Conservation (phyloP, 2,329 filamentous ascomycete genomes). For the Lasiodiplodia gonubiensis region DNA sequence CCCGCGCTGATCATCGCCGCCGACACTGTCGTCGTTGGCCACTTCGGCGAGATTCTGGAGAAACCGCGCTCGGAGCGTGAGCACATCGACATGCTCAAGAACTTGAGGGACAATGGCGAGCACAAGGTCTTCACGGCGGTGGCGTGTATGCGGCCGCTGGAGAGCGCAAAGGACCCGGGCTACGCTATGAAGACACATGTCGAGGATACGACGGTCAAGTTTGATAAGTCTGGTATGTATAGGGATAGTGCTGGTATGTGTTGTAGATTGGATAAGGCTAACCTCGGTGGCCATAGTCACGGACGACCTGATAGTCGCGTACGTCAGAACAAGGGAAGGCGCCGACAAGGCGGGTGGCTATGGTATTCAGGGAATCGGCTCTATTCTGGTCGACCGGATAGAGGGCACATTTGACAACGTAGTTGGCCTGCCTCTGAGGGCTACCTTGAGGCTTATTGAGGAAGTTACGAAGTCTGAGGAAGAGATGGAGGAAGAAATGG, state of each 20-base stretch:
- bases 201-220: slow-evolving; percentile 91
- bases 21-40: slow-evolving; percentile 85
- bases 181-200: slow-evolving; percentile 82
- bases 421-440: slow-evolving; percentile 82
- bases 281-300: slow-evolving; percentile 52
- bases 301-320: slow-evolving; percentile 82
- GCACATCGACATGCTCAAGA: slow-evolving; percentile 82
- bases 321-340: slow-evolving; percentile 85
- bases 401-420: slow-evolving; percentile 94
- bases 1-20: slow-evolving; percentile 86
- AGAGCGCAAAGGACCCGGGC: slow-evolving; percentile 80
- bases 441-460: slow-evolving; percentile 81
- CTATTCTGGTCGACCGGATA: slow-evolving; percentile 85
- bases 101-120: slow-evolving; percentile 74
- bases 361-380: slow-evolving; percentile 86
- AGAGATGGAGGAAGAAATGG: slow-evolving; percentile 57
- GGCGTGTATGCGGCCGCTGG: slow-evolving; percentile 79
- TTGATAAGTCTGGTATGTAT: slow-evolving; percentile 65
- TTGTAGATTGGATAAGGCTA: background rate
- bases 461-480: slow-evolving; percentile 78
- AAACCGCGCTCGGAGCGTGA: slow-evolving; percentile 84
- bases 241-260: background rate
- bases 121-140: slow-evolving; percentile 90
- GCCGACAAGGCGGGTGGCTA: slow-evolving; percentile 97
- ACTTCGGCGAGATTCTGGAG: slow-evolving; percentile 80